Evolutionary conservation across 768 basidiomycete species (phyloP), one percentile per base, ranked within the genome.

Genomic region (Thelephora aurantiotincta): DNA sequence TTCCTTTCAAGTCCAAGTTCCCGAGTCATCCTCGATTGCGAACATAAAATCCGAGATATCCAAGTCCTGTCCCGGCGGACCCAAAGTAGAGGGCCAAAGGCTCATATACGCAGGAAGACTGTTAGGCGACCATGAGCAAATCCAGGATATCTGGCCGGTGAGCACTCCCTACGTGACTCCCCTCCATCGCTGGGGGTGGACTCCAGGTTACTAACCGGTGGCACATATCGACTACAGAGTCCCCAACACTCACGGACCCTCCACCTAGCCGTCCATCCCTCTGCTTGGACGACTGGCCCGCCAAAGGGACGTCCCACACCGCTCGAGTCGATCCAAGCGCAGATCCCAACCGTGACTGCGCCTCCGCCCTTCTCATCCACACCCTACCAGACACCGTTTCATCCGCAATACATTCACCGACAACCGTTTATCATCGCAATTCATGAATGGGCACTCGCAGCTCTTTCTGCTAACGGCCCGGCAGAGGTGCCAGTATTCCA

Each of bases 231-330:
- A 4, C 26, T 30, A n/a, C n/a, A 85, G 83, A 64, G 65, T 38
- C 61, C 65, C 35, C 72, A 73, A 48, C 80, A 80, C 46, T 69
- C 74, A 20, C 74, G 72, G 37, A 68, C 78, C 48, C 66, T 88
- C 37, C 86, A 87, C 62, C 68, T 89, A 18, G 79, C 83, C 12
- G 84, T 89, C n/a, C 79, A 81, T 57, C 80, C 82, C 19, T 81
- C 80, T 22, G 80, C 80, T 46, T 89, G 86, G 86, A 68, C 70
- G 35, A 63, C 69, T 19, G 51, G 62, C 11, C 80, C 81, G 22
- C 80, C 75, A 11, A 62, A 60, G 35, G 35, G 44, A 54, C 13
- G 30, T 51, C 14, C 33, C 51, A 22, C 47, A 42, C 41, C 34
- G 46, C 45, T 33, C 37, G 44, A 47, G 20, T 34, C 16, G 26